These are phyloP conservation scores for Hericium erinaceus DNA, from an alignment of 768 basidiomycete species.

Conservation along the genomic window DNA sequence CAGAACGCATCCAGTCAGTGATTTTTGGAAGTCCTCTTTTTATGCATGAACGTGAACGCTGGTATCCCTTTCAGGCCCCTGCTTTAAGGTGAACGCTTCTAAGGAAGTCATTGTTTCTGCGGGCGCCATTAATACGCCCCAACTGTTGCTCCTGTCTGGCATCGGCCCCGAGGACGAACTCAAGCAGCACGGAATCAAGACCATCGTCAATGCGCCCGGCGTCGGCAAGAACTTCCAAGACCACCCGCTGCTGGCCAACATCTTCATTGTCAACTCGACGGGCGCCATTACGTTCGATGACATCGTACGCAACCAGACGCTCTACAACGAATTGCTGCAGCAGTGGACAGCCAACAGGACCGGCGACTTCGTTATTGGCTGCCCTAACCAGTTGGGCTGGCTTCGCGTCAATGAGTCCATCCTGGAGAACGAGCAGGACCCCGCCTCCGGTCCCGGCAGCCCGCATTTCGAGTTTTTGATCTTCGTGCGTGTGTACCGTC, in stretches of 20 bases:
- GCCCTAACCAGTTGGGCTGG: slow-evolving; percentile 4
- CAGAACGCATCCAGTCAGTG: neutral
- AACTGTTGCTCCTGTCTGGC: neutral
- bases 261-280: slow-evolving; percentile 1
- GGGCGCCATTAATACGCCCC: neutral
- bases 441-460: slow-evolving; percentile 1
- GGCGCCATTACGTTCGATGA: neutral
- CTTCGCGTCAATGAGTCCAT: neutral
- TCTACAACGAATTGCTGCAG: neutral
- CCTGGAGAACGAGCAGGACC: neutral
- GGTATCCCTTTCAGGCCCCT: neutral
- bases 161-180: neutral
- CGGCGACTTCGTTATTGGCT: neutral
- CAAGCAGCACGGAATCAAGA: neutral
- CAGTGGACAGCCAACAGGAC: neutral
- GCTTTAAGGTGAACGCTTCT: neutral
- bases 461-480: slow-evolving; percentile 3
- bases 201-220: neutral
- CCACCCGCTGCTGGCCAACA: neutral
- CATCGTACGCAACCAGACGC: neutral
- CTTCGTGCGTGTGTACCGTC: neutral
- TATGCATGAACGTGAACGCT: neutral
- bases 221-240: slow-evolving; percentile 1
- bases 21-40: neutral
- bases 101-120: slow-evolving; percentile 1